These are phyloP conservation scores for Hansenula anomala DNA, from an alignment of 1,139 yeast species.

Conservation along the genomic window DNA sequence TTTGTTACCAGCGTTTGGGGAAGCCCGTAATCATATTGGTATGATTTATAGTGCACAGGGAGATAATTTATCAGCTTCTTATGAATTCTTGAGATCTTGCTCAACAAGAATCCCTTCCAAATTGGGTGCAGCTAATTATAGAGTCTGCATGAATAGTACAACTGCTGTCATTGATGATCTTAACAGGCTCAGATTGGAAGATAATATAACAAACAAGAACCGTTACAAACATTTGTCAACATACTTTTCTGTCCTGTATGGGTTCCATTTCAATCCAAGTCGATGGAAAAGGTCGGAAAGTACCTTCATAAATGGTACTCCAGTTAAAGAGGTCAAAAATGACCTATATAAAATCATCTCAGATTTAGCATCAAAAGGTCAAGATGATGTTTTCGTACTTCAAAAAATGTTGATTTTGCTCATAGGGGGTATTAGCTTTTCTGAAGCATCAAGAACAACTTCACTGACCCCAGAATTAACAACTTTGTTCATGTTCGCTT, in stretches of 20 bases:
- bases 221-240: constrained; percentile 6
- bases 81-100: constrained; percentile 56
- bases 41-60: constrained; percentile 42
- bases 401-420: constrained; percentile 21
- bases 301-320: constrained; percentile 24
- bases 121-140: constrained; percentile 14
- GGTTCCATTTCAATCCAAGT: constrained; percentile 17
- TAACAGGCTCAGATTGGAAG: constrained; percentile 13
- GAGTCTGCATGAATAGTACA: constrained; percentile 7
- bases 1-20: constrained; percentile 61
- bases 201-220: constrained; percentile 4
- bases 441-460: constrained; percentile 17
- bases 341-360: constrained; percentile 25
- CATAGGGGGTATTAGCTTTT: constrained; percentile 25
- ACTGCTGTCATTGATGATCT: constrained; percentile 10
- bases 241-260: constrained; percentile 16
- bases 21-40: constrained; percentile 63
- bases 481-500: constrained; percentile 25
- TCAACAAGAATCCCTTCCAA: constrained; percentile 44
- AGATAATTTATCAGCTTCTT: constrained; percentile 35
- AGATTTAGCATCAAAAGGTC: constrained; percentile 8
- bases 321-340: constrained; percentile 28
- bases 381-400: constrained; percentile 9
- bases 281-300: constrained; percentile 28
- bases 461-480: constrained; percentile 15